phyloP scores from a whole-genome alignment of 1,284 basidiomycete genomes.

The Melanopsichium pennsylvanicum region DNA sequence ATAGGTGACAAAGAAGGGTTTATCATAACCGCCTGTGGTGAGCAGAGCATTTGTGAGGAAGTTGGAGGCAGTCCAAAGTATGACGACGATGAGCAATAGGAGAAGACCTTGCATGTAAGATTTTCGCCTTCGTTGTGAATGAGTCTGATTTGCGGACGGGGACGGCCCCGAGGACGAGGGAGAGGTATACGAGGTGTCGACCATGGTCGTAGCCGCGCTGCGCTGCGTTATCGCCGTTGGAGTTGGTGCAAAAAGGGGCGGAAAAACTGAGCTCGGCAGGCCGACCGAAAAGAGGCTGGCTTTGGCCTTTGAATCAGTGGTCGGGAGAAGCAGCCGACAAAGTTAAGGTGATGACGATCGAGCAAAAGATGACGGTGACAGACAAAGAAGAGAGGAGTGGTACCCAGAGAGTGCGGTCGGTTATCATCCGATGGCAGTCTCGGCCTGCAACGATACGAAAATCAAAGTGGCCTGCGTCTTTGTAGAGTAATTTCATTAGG shows the following conservation, averaged over 20 bases:
- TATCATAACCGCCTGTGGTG: slow-evolving; percentile 62
- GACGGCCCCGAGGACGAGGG: background rate
- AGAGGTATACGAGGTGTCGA: slow-evolving; percentile 5
- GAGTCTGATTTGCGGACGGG: background rate
- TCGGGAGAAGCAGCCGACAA: too few relatives aligned
- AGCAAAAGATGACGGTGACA: background rate
- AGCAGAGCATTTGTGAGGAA: slow-evolving; percentile 62
- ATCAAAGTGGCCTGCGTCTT: slow-evolving; percentile 9
- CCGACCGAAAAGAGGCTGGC: too few relatives aligned
- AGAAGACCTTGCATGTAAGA: slow-evolving; percentile 75
- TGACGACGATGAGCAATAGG: slow-evolving; percentile 79
- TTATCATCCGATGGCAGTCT: slow-evolving; percentile 1
- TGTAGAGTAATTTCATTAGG: too few relatives aligned
- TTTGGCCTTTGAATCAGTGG: too few relatives aligned
- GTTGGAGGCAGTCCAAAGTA: slow-evolving; percentile 75
- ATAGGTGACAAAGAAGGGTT: slow-evolving; percentile 74
- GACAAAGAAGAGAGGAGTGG: background rate
- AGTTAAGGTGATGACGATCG: background rate
- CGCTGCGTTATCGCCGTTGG: too few relatives aligned
- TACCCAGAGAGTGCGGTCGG: background rate
- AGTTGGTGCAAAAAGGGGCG: too few relatives aligned
- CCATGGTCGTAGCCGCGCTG: slow-evolving; percentile 16
- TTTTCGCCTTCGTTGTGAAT: slow-evolving; percentile 25
- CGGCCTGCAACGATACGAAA: background rate
- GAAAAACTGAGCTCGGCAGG: too few relatives aligned